Evolutionary conservation across 495 filamentous ascomycete species (phyloP).

Genomic region (Lentithecium fluviatile): DNA sequence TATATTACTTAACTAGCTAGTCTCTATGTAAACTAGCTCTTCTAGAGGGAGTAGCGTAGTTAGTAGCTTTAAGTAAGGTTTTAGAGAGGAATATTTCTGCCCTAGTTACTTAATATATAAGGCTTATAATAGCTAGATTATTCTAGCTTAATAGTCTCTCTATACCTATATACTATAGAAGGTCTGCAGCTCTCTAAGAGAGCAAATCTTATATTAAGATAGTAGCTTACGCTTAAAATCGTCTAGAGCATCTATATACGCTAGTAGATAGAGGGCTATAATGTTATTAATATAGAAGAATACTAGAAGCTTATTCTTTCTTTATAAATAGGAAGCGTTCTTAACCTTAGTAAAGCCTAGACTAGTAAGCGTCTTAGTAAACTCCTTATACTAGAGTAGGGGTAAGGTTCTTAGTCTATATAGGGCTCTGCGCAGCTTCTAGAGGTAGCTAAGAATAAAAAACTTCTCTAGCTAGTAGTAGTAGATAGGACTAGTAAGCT

Average conservation of each 20-base stretch:
- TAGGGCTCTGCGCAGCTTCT: conserved; percentile 7
- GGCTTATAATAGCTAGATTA: not conserved
- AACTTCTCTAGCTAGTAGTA: conserved; percentile 7
- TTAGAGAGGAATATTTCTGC: not conserved
- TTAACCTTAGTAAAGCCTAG: conserved; percentile 6
- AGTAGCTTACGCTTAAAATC: not conserved
- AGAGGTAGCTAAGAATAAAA: not conserved
- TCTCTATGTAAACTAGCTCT: not conserved
- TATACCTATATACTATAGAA: not conserved
- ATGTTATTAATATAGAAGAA: conserved; percentile 12
- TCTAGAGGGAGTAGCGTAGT: not conserved
- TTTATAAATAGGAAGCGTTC: not conserved
- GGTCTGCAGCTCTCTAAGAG: not conserved
- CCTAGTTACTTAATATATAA: not conserved
- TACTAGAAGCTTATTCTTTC: not conserved
- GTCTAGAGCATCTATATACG: not conserved
- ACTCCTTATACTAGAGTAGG: conserved; percentile 20
- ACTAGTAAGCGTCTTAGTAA: conserved; percentile 4
- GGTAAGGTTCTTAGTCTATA: conserved; percentile 17
- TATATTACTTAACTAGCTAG: not conserved
- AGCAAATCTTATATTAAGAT: not conserved
- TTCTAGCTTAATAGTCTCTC: not conserved
- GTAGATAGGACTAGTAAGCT: conserved; percentile 1
- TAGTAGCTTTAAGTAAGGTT: not conserved
- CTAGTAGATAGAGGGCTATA: not conserved